Evolutionary conservation across 805 yeast species (phyloP).

Genomic region (Ogataea salicorniae): DNA sequence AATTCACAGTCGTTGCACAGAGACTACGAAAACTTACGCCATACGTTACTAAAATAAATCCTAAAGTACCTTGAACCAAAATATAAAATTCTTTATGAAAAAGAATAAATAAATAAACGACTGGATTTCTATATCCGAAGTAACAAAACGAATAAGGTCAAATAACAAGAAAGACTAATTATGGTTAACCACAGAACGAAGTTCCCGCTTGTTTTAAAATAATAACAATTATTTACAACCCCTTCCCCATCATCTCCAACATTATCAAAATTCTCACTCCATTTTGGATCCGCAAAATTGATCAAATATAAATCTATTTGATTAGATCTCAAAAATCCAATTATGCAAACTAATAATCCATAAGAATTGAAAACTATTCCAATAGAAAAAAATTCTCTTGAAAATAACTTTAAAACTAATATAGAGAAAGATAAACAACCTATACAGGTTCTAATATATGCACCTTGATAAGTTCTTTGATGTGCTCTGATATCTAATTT

Average conservation of each 20-base stretch:
- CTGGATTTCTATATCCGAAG: slow-evolving; percentile 31
- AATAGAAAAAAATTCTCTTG: slow-evolving; percentile 57
- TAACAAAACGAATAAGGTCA: slow-evolving; percentile 47
- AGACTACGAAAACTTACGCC: too few species aligned
- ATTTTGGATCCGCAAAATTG: slow-evolving; percentile 18
- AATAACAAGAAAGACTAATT: slow-evolving; percentile 47
- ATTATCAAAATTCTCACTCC: slow-evolving; percentile 29
- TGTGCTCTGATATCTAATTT: slow-evolving; percentile 59
- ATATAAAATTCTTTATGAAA: too few species aligned
- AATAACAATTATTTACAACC: slow-evolving; percentile 20
- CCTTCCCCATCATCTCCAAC: slow-evolving; percentile 12
- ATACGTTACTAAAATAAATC: too few species aligned
- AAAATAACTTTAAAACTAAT: slow-evolving; percentile 59
- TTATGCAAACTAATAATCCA: slow-evolving; percentile 41
- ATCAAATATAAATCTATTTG: slow-evolving; percentile 31
- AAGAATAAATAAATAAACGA: too few species aligned
- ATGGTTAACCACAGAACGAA: slow-evolving; percentile 47
- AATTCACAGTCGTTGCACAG: too few species aligned
- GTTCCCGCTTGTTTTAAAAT: slow-evolving; percentile 59
- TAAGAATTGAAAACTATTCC: slow-evolving; percentile 63
- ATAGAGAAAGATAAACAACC: slow-evolving; percentile 62
- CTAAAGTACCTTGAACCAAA: too few species aligned
- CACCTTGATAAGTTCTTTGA: slow-evolving; percentile 82
- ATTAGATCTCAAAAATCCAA: slow-evolving; percentile 32
- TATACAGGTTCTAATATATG: slow-evolving; percentile 68